Evolutionary conservation across 2,329 filamentous ascomycete genomes (phyloP).

Genomic region (Escovopsis sp.): DNA sequence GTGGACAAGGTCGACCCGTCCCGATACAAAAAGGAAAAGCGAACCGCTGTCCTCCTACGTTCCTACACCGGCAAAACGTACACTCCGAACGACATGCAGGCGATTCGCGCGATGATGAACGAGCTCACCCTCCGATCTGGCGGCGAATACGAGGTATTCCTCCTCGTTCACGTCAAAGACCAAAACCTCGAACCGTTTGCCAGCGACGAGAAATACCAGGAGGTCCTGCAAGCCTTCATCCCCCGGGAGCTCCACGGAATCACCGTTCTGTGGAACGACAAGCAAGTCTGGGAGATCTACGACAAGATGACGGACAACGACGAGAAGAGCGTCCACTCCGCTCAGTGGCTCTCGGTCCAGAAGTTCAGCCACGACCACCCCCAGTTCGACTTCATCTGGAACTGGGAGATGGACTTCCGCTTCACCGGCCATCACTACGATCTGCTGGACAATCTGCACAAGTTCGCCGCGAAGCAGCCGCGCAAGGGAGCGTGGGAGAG

Average conservation of each 20-base stretch:
- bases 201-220: conserved; percentile 42
- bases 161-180: conserved; percentile 67
- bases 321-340: conserved; percentile 38
- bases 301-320: conserved; percentile 52
- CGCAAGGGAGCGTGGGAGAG: conserved; percentile 62
- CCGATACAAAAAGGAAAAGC: conserved; percentile 24
- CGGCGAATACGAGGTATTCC: conserved; percentile 66
- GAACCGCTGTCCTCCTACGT: conserved; percentile 63
- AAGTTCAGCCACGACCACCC: conserved; percentile 63
- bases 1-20: conserved; percentile 4
- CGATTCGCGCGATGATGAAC: conserved; percentile 63
- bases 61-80: conserved; percentile 64
- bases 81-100: conserved; percentile 64
- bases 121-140: conserved; percentile 64
- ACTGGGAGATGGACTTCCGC: conserved; percentile 74
- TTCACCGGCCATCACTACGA: conserved; percentile 74
- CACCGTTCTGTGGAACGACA: conserved; percentile 59
- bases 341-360: conserved; percentile 60
- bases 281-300: conserved; percentile 64
- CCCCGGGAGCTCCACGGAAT: conserved; percentile 58
- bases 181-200: conserved; percentile 41
- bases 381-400: conserved; percentile 72
- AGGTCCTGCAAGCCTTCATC: conserved; percentile 45
- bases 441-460: conserved; percentile 49
- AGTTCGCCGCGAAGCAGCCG: conserved; percentile 53